phyloP scores from a whole-genome alignment of 2,329 filamentous ascomycete species.

The Biscogniauxia marginata region DNA sequence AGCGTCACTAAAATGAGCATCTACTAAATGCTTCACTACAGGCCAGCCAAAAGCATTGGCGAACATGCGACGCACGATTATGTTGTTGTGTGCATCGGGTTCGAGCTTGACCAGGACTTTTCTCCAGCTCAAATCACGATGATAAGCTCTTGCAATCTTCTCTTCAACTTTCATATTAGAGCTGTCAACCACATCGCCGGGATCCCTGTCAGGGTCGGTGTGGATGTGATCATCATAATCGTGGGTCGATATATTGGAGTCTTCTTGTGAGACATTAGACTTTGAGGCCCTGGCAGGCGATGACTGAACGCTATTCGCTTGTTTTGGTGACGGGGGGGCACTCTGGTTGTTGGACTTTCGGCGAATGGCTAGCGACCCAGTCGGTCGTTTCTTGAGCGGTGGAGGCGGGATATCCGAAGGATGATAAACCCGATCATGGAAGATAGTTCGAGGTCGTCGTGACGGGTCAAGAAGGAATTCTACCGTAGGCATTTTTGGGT shows the following conservation, averaged over 20 bases:
- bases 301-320: conserved; percentile 32
- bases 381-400: conserved; percentile 57
- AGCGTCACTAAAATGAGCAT: conserved; percentile 87
- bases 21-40: conserved; percentile 89
- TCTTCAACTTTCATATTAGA: conserved; percentile 89
- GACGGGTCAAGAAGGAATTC: conserved; percentile 84
- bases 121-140: conserved; percentile 87
- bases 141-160: conserved; percentile 95
- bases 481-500: conserved; percentile 78
- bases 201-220: conserved; percentile 46
- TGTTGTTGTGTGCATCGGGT: conserved; percentile 98
- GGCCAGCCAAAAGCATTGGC: conserved; percentile 98
- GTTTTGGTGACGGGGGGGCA: conserved; percentile 23
- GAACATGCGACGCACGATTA: conserved; percentile 94
- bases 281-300: conserved; percentile 32
- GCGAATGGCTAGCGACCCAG: conserved; percentile 35
- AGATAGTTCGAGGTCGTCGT: conserved; percentile 82
- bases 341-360: conserved; percentile 29
- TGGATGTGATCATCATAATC: conserved; percentile 54
- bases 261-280: conserved; percentile 38
- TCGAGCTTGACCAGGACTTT: conserved; percentile 95
- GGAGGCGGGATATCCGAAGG: conserved; percentile 88
- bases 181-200: conserved; percentile 52
- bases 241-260: conserved; percentile 42
- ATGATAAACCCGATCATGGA: conserved; percentile 94